Percentiles rank a stretch among this genome's conserved stretches.
Conservation (phyloP, 805 yeast genomes). For the Ogataea neopini region DNA sequence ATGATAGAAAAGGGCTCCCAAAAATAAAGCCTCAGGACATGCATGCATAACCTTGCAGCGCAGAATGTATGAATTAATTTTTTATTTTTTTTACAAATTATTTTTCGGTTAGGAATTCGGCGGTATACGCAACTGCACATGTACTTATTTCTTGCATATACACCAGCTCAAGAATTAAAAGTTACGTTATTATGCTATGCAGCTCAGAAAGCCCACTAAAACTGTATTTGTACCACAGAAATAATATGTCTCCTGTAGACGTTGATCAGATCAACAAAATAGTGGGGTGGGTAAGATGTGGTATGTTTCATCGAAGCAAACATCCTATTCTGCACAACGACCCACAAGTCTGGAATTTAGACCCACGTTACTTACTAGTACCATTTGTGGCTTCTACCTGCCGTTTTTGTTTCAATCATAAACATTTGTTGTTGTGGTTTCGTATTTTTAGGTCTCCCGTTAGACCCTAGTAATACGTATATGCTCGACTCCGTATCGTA, state of each 20-base stretch:
- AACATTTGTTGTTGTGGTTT: background rate
- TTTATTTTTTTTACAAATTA: background rate
- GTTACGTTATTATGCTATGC: background rate
- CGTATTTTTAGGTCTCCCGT: background rate
- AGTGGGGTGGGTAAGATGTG: background rate
- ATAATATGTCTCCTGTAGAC: background rate
- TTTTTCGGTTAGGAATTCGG: slow-evolving; percentile 3
- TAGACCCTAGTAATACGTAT: background rate
- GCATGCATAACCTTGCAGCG: background rate
- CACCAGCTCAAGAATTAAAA: background rate
- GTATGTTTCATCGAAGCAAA: background rate
- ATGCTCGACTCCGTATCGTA: background rate
- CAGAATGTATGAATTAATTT: background rate
- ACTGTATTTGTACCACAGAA: background rate
- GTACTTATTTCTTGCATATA: background rate
- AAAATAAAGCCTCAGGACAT: background rate
- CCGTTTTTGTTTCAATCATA: no score
- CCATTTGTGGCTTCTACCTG: no score
- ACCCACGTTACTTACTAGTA: no score
- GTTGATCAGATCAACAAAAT: background rate
- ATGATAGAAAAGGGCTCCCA: background rate
- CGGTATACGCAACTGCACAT: background rate
- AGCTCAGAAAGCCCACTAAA: background rate
- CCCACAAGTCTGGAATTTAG: no score
- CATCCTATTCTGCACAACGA: no score